Evolutionary conservation across 495 filamentous ascomycete species (phyloP).

Genomic region (Penicillium waksmanii): DNA sequence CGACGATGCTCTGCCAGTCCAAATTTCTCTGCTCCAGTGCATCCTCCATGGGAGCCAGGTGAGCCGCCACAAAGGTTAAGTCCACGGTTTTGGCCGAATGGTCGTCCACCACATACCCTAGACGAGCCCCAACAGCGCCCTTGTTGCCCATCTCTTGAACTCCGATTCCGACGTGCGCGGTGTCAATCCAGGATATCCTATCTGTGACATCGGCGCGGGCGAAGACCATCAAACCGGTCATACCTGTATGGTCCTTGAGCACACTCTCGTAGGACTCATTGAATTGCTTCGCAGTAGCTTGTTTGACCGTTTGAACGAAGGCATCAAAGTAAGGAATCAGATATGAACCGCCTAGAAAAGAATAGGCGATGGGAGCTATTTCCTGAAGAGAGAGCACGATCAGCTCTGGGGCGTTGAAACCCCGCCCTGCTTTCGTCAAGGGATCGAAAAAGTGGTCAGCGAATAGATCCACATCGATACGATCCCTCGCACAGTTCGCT

Average conservation of each 20-base stretch:
- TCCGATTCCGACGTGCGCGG: conserved; percentile 79
- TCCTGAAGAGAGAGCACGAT: conserved; percentile 86
- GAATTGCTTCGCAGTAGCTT: conserved; percentile 57
- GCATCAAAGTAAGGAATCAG: conserved; percentile 74
- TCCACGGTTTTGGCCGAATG: conserved; percentile 50
- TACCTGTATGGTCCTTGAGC: conserved; percentile 72
- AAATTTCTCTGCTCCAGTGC: conserved; percentile 70
- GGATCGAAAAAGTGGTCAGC: conserved; percentile 72
- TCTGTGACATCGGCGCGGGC: conserved; percentile 56
- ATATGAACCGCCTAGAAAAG: conserved; percentile 84
- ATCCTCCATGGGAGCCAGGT: conserved; percentile 84
- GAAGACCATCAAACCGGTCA: conserved; percentile 89
- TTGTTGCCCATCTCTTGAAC: conserved; percentile 91
- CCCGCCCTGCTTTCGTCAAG: conserved; percentile 50
- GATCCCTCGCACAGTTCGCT: conserved; percentile 81
- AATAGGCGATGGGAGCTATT: conserved; percentile 78
- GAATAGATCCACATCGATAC: conserved; percentile 66
- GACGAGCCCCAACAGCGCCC: conserved; percentile 79
- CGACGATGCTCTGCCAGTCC: conserved; percentile 84
- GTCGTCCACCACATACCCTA: conserved; percentile 54
- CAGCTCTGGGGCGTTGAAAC: conserved; percentile 59
- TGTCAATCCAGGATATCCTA: conserved; percentile 62
- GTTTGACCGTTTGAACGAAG: conserved; percentile 68
- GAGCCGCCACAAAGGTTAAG: conserved; percentile 85
- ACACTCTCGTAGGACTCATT: conserved; percentile 53